Evolutionary conservation across 1,284 basidiomycete species (phyloP), one percentile per base, ranked within the genome.

Genomic region (Veloporphyrellus conicus): DNA sequence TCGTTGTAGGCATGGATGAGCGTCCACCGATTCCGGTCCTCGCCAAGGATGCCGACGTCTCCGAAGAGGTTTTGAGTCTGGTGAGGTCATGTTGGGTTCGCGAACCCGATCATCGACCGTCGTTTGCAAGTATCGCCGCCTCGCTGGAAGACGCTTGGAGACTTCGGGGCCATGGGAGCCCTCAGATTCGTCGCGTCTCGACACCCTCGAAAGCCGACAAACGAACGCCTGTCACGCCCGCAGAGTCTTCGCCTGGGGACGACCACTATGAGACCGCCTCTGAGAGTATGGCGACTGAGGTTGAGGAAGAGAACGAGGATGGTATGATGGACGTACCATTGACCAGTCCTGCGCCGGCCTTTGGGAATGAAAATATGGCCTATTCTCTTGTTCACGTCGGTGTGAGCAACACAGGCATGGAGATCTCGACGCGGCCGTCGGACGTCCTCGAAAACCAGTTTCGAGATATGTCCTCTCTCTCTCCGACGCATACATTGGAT

Each of bases 81-180:
- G 65, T 83, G 29, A 58, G 62, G 8, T 31, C 54, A 4, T 80
- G 78, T 55, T 85, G 82, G 82, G 61, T 68, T 23, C 67, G 65
- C 6, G 64, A 73, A 18, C 74, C 80, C 0, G 54, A 58, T 4
- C 37, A 50, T 6, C 72, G 82, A 2, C 79, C 79, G 1, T 50
- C 68, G 3, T 84, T 84, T 58, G 58, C 66, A n/a, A 52, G 54
- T 25, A 66, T 84, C 34, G 70, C 71, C 14, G 52, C 60, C 9
- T 68, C 71, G 23, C 48, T 79, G 31, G 70, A 73, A 55, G 55
- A 59, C 42, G 48, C 74, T 22, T 68, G 45, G 32, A 34, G n/a
- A 16, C 33, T 33, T 10, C 28, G 27, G 8, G 43, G 36, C 4
- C 25, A 35, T 8, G 36, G 11, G 10, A 22, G 6, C 15, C 32